Conservation (phyloP, 306 rosid genomes). For the Inga laurina region DNA sequence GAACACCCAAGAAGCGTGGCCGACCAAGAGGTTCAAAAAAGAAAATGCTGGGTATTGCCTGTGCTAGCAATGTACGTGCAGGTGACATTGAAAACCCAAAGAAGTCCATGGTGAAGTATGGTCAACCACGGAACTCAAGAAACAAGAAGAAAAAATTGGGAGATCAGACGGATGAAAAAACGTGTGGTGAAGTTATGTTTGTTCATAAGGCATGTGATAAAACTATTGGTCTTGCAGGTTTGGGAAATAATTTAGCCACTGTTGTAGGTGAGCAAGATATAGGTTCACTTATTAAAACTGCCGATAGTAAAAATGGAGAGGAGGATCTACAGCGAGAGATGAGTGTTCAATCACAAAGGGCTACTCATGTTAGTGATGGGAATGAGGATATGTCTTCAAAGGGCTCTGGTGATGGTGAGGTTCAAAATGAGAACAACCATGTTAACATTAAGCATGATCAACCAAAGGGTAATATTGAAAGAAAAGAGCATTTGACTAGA, state of each 20-base stretch:
- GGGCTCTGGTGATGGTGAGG: conserved; percentile 28
- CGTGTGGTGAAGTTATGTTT: not conserved
- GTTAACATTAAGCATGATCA: conserved; percentile 37
- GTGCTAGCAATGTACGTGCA: not conserved
- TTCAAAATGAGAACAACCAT: conserved; percentile 13
- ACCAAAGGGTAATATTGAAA: conserved; percentile 37
- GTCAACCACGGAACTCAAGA: conserved; percentile 7
- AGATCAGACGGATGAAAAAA: not conserved
- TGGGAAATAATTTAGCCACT: not conserved
- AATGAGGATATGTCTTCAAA: conserved; percentile 1
- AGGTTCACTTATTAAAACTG: not conserved
- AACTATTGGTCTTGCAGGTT: not conserved
- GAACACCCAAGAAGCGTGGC: conserved; percentile 13
- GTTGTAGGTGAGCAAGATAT: not conserved
- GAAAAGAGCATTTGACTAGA: conserved; percentile 9
- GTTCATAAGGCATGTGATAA: not conserved
- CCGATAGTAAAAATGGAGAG: not conserved
- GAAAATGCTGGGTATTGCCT: not conserved
- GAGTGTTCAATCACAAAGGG: not conserved
- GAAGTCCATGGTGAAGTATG: conserved; percentile 7
- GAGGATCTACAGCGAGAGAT: not conserved
- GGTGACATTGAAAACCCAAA: not conserved
- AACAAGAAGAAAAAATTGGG: conserved; percentile 2
- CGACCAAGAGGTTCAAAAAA: conserved; percentile 5
- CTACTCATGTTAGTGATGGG: not conserved